Evolutionary conservation across 306 rosid species (phyloP).

Genomic region (Lathyrus oleraceus): DNA sequence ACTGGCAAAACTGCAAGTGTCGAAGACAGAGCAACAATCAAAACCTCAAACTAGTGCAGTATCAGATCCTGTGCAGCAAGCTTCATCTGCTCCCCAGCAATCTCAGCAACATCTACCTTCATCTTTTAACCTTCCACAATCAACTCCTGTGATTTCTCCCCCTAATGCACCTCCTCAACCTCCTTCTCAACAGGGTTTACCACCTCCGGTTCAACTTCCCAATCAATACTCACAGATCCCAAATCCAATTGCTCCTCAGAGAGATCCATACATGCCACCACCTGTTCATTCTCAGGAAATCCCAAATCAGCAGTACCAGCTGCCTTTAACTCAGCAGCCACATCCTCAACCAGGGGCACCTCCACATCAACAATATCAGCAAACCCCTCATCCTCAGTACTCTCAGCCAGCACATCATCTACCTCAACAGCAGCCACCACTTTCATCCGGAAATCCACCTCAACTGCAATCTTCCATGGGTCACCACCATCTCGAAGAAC

Average conservation of each 20-base stretch:
- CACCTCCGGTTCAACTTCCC: conserved; percentile 55
- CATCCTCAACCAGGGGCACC: conserved; percentile 54
- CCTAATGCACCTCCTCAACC: conserved; percentile 76
- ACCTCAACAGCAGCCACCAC: conserved; percentile 63
- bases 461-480: conserved; percentile 59
- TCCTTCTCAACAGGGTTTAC: conserved; percentile 60
- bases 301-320: conserved; percentile 65
- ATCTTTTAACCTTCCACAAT: conserved; percentile 47
- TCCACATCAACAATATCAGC: conserved; percentile 64
- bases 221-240: conserved; percentile 67
- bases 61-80: conserved; percentile 49
- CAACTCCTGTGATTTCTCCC: conserved; percentile 51
- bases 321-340: conserved; percentile 58
- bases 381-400: conserved; percentile 59
- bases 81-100: conserved; percentile 64
- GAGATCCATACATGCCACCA: conserved; percentile 61
- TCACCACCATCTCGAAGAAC: conserved; percentile 78
- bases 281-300: conserved; percentile 67
- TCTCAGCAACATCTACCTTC: conserved; percentile 59
- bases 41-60: conserved; percentile 42
- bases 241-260: conserved; percentile 59
- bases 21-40: conserved; percentile 51
- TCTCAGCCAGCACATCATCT: conserved; percentile 56
- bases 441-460: conserved; percentile 49
- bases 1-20: conserved; percentile 58